A percentile compares a stretch with the other conserved stretches of the same genome.
Conservation (phyloP, 2,329 filamentous ascomycete species). For the Fusarium stilboides region DNA sequence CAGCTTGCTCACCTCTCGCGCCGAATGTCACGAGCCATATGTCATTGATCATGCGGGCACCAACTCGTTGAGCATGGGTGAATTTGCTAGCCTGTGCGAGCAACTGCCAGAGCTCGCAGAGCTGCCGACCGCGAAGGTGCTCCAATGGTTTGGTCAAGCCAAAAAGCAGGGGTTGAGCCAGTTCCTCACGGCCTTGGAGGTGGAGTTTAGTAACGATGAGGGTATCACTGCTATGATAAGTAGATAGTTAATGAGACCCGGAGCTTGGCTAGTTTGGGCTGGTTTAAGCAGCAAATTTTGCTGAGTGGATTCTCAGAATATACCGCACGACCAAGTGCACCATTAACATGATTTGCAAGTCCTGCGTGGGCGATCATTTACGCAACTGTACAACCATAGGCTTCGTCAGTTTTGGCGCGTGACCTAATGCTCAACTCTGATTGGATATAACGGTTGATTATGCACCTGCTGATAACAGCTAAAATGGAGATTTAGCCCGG, state of each 20-base stretch:
- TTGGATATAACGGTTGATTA: not conserved
- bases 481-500: too few relatives aligned
- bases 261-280: too few relatives aligned
- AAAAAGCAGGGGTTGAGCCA: slow-evolving; percentile 11
- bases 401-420: not conserved
- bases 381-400: not conserved
- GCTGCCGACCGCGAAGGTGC: slow-evolving; percentile 4
- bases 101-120: slow-evolving; percentile 5
- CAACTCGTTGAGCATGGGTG: slow-evolving; percentile 4
- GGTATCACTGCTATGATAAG: not conserved
- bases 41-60: not conserved
- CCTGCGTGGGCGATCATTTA: too few relatives aligned
- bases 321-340: too few relatives aligned
- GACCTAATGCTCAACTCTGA: not conserved
- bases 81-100: slow-evolving; percentile 1
- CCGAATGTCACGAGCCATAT: rapidly evolving
- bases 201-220: slow-evolving; percentile 11
- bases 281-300: too few relatives aligned
- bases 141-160: slow-evolving; percentile 8
- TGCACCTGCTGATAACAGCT: too few relatives aligned
- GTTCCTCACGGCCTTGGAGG: slow-evolving; percentile 7
- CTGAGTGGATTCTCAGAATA: too few relatives aligned
- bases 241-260: not conserved
- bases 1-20: not conserved
- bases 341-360: too few relatives aligned